Conservation (phyloP, 306 rosid genomes). For the Cicer bijugum region DNA sequence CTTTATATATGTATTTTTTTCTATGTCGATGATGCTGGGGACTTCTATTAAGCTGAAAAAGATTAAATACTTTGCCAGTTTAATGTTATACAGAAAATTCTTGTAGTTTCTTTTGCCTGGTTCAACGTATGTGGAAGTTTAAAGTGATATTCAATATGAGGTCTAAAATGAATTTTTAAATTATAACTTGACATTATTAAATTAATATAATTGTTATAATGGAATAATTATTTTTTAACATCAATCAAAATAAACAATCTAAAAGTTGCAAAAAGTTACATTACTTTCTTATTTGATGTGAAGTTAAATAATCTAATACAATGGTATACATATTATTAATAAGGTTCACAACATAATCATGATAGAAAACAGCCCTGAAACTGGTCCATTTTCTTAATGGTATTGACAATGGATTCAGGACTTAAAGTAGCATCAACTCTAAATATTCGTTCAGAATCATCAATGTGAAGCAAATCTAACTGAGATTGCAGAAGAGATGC, state of each 20-base stretch:
- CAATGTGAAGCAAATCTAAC: constrained; percentile 69
- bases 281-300: not conserved
- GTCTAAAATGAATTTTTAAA: too few relatives aligned
- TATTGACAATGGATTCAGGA: constrained; percentile 51
- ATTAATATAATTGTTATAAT: too few relatives aligned
- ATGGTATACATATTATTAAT: not conserved
- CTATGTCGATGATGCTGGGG: not conserved
- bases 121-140: too few relatives aligned
- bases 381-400: constrained; percentile 37
- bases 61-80: too few relatives aligned
- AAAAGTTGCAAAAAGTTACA: not conserved
- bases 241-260: not conserved
- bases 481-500: constrained; percentile 80
- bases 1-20: not conserved
- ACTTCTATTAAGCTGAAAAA: constrained; percentile 20
- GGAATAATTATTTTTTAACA: not conserved
- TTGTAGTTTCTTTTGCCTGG: not conserved
- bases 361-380: constrained; percentile 32
- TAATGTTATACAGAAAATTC: not conserved
- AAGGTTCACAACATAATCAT: constrained; percentile 27
- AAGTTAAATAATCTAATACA: not conserved
- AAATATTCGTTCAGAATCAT: constrained; percentile 63
- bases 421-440: constrained; percentile 67
- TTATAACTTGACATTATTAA: too few relatives aligned
- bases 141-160: too few relatives aligned